Conservation (phyloP, 352 stramenopile species). For the Pythium sp. region DNA sequence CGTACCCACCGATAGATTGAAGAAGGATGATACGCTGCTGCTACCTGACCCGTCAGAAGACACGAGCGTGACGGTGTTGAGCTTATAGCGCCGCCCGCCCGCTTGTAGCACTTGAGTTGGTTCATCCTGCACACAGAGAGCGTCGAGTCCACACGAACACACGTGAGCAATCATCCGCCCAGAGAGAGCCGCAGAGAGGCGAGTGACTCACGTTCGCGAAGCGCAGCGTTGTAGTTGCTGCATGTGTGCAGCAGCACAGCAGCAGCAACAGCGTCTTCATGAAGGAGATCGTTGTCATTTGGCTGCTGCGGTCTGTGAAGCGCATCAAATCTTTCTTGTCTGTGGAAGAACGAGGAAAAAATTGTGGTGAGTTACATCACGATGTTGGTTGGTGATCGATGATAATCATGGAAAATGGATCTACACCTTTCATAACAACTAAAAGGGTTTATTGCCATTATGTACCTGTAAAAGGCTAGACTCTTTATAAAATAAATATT, state of each 20-base stretch:
- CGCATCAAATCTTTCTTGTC: background rate
- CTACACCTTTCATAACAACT: background rate
- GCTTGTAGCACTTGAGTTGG: background rate
- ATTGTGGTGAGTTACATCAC: background rate
- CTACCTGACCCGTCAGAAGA: background rate
- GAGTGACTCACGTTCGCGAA: constrained; percentile 20
- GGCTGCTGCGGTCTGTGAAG: background rate
- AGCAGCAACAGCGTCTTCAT: background rate
- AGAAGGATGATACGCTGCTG: background rate
- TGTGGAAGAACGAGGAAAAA: background rate
- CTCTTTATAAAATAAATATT: background rate
- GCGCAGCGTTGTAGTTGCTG: constrained; percentile 10
- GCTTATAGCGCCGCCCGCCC: background rate
- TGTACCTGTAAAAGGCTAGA: background rate
- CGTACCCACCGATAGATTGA: constrained; percentile 10
- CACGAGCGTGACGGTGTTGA: background rate
- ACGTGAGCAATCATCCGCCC: background rate
- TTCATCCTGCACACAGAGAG: background rate
- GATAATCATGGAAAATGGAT: background rate
- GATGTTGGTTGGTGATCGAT: background rate
- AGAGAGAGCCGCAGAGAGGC: too few species aligned
- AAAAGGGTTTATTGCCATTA: background rate
- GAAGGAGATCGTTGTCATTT: background rate
- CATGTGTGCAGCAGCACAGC: constrained; percentile 1
- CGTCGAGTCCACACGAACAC: background rate